Evolutionary conservation across 2,329 filamentous ascomycete species (phyloP), one percentile per base, ranked within the genome.

Genomic region (Gnomoniopsis smithogilvyi): DNA sequence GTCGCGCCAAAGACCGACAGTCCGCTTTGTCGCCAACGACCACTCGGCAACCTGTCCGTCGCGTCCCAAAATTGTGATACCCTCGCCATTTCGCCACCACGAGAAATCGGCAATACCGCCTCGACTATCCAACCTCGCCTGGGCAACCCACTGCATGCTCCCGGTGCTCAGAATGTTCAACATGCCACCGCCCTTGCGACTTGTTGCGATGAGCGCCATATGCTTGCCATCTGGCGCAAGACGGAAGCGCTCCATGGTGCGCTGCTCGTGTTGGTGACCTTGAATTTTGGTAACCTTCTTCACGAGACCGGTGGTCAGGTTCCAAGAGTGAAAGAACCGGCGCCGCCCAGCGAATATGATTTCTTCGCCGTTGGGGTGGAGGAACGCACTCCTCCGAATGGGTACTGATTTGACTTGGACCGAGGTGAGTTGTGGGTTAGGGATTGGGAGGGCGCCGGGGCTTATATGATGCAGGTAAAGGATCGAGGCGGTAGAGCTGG

Each of bases 251-350:
- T 98, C 95, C 92, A 97, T 97, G 45, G 85, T 89, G 67, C 87
- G 89, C 73, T 97, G 93, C 73, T 96, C 91, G 57, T 90, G 82
- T 64, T 87, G 80, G 65, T 92, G 88, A 63, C 92, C 85, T 69
- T 89, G 84, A 60, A 95, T 78, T 70, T 89, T 81, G 66, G 85
- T 86, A 48, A 96, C 84, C 74, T 96, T 96, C 68, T 94, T 89
- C 51, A 99, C 86, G 14, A 81, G 78, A 47, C 95, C 95, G 0
- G 89, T 88, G 47, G 88, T 80, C 24, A 99, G 82, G 68, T 98
- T 88, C 95, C 95, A 99, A 65, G 89, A 87, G 75, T 98, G 95
- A 74, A 98, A 97, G 78, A 92, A 98, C 63, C 87, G 87, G 52
- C 95, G 86, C 38, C 94, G 88, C 41, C 93, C 93, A 19, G 92